phyloP scores from a whole-genome alignment of 805 yeast genomes.

The Candida railenensis region DNA sequence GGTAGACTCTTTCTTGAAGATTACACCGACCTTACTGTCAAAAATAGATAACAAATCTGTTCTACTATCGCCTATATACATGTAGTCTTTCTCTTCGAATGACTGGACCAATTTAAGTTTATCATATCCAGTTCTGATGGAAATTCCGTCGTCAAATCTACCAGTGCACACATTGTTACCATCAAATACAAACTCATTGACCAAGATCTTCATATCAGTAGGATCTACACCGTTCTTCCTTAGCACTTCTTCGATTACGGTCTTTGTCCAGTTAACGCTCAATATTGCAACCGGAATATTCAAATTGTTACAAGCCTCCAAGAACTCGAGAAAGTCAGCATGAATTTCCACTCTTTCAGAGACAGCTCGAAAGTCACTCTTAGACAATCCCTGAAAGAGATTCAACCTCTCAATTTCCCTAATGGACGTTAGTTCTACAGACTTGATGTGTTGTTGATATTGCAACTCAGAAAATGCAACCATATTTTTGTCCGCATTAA shows the following conservation, averaged over 20 bases:
- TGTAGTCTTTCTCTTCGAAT: constrained; percentile 7
- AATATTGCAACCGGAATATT: constrained; percentile 42
- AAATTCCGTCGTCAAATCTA: constrained; percentile 23
- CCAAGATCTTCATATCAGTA: constrained; percentile 30
- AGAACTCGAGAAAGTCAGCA: constrained; percentile 38
- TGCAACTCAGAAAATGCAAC: constrained; percentile 30
- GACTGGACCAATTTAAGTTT: constrained; percentile 30
- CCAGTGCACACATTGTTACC: constrained; percentile 28
- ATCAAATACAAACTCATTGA: constrained; percentile 52
- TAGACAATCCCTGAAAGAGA: constrained; percentile 43
- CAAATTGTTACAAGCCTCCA: constrained; percentile 15
- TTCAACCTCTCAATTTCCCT: constrained; percentile 33
- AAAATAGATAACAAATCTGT: constrained; percentile 57
- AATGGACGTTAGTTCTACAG: constrained; percentile 51
- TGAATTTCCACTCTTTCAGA: constrained; percentile 37
- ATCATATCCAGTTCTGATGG: constrained; percentile 54
- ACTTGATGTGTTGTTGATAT: constrained; percentile 45
- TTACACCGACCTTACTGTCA: constrained; percentile 46
- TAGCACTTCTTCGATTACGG: constrained; percentile 40
- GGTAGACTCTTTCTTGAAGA: constrained; percentile 40
- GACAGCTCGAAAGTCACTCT: constrained; percentile 27
- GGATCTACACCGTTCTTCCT: constrained; percentile 16
- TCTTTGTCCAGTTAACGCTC: constrained; percentile 64
- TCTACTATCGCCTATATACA: constrained; percentile 62
- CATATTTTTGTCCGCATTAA: background rate